Percentiles rank a stretch among this genome's conserved stretches.
phyloP scores from a whole-genome alignment of 192 early-diverging fungal genomes.

The Podila verticillata region DNA sequence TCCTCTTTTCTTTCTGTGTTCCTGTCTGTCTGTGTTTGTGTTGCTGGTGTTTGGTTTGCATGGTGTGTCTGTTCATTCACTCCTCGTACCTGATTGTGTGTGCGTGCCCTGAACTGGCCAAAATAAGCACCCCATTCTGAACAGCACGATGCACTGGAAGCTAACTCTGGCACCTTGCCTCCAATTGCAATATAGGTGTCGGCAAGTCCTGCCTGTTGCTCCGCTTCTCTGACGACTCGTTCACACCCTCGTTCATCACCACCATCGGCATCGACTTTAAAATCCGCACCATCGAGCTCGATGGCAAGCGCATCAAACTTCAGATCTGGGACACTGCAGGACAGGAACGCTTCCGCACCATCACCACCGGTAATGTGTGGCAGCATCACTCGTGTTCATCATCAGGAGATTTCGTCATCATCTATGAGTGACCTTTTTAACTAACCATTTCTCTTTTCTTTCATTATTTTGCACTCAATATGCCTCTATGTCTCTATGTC shows the following conservation, averaged over 20 bases:
- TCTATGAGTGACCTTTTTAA: not conserved
- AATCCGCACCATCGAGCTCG: conserved; percentile 98
- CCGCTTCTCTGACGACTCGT: conserved; percentile 98
- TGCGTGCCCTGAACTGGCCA: too few relatives aligned
- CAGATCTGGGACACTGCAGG: conserved; percentile 99
- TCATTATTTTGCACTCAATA: not conserved
- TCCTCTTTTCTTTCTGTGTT: too few relatives aligned
- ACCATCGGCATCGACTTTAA: conserved; percentile 99
- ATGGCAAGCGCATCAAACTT: conserved; percentile 98
- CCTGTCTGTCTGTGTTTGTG: too few relatives aligned
- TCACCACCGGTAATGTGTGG: conserved; percentile 84
- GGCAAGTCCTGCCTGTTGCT: conserved; percentile 97
- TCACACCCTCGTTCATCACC: conserved; percentile 99
- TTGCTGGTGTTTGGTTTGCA: too few relatives aligned
- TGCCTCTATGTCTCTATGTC: not conserved
- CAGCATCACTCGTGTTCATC: not conserved
- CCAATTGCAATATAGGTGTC: conserved; percentile 71
- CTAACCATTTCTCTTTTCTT: not conserved
- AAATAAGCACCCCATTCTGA: too few relatives aligned
- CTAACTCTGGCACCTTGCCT: too few relatives aligned
- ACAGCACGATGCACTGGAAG: too few relatives aligned
- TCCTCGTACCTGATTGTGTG: too few relatives aligned
- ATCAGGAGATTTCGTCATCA: not conserved
- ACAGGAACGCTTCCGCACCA: conserved; percentile 99
- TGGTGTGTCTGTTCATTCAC: too few relatives aligned